Base-by-base conservation (phyloP, 768 basidiomycete genomes). In the Coprinopsis marcescibilis region DNA sequence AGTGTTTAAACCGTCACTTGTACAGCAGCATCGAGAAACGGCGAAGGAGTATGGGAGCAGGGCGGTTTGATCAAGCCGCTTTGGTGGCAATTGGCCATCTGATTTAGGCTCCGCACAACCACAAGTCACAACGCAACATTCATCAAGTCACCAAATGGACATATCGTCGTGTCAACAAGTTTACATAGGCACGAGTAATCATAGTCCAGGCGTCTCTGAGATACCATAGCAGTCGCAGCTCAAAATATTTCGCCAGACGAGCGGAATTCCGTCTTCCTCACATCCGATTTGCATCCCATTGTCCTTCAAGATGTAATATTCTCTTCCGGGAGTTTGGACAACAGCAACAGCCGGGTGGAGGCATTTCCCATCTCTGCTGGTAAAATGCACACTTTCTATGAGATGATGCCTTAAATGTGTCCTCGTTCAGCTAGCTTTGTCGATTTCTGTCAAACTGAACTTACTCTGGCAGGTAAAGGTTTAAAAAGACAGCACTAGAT, bases 281-380 rank as follows among this genome's bases (percentile, higher is more conserved):
- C 69, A 71, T 5, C 87, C 87, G 12, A 89, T 70, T 53, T 84
- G 78, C 78, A 86, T 80, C 13, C 87, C 87, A 45, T 85, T 89
- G 49, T 88, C 83, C 45, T 72, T 76, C 50, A 90, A 60, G 26
- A 89, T 70, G 54, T 71, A 82, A 56, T 87, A 85, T 58, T 81
- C 83, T 48, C 87, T 63, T 26, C 65, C 68, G 1, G 78, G 79
- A 0, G 87, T 89, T 59, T 86, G 87, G 7, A 89, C 74, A 14
- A 76, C 67, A 1, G 87, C 87, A 4, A 89, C 55, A 1, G 82
- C 82, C 1, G 64, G 60, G 55, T 89, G 86, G 14, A 90, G 62
- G 2, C 66, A 57, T 15, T 55, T 54, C 7, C 72, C 66, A 6
- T 62, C 55, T 0, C 68, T 44, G 0, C 75, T 65, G 3, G 69